A percentile compares a stretch with the other conserved stretches of the same genome.
phyloP scores from a whole-genome alignment of 805 yeast genomes.

The Zygosaccharomyces pseudorouxii region DNA sequence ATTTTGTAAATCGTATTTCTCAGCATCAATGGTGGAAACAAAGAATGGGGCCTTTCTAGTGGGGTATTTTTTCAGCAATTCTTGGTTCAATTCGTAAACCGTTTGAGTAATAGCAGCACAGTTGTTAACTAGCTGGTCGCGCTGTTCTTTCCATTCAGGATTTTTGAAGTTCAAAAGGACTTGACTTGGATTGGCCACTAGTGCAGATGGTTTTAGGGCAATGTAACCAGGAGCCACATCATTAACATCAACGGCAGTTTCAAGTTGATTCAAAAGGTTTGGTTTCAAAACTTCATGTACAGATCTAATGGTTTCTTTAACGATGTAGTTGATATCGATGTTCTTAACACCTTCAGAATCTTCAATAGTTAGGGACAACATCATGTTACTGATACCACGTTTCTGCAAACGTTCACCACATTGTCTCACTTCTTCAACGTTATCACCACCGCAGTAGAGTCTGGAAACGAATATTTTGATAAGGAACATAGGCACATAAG shows the following conservation, averaged over 20 bases:
- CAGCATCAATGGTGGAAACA: conserved; percentile 84
- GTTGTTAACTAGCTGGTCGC: conserved; percentile 56
- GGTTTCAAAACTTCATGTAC: conserved; percentile 65
- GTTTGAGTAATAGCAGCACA: conserved; percentile 61
- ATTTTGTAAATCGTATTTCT: conserved; percentile 78
- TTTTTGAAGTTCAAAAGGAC: conserved; percentile 59
- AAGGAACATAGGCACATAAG: conserved; percentile 66
- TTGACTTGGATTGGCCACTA: conserved; percentile 69
- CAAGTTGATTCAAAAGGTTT: conserved; percentile 58
- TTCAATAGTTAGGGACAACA: conserved; percentile 90
- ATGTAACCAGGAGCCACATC: conserved; percentile 85
- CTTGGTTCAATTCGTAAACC: conserved; percentile 48
- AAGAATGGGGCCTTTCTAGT: conserved; percentile 67
- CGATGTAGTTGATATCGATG: conserved; percentile 53
- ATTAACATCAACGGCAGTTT: conserved; percentile 45
- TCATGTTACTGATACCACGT: conserved; percentile 87
- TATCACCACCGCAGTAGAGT: conserved; percentile 88
- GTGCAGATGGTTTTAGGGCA: conserved; percentile 91
- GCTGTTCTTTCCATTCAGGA: conserved; percentile 49
- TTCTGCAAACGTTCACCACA: conserved; percentile 64
- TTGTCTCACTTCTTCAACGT: conserved; percentile 57
- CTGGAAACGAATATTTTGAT: conserved; percentile 72
- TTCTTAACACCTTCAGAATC: conserved; percentile 77
- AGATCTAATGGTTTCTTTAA: conserved; percentile 60
- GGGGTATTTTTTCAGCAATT: conserved; percentile 50